Base-by-base conservation (phyloP, 139 green algal species). In the Auxenochlorella protothecoides region DNA sequence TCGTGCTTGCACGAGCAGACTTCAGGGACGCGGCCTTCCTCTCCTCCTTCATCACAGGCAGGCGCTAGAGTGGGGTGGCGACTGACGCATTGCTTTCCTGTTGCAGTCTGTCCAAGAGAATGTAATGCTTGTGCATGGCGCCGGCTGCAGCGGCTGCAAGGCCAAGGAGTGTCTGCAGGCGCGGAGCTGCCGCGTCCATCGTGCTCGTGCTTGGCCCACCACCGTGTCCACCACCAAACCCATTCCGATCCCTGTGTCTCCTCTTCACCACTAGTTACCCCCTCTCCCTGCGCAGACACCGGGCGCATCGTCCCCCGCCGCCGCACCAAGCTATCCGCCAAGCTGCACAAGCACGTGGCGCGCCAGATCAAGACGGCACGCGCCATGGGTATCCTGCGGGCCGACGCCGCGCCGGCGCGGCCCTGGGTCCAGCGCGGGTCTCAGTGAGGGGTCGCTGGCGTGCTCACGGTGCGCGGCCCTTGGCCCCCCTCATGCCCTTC, bases 1-100 rank as follows among this genome's bases (percentile, higher is more conserved):
- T 65, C 75, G 10, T 4, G 3, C 7, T 7, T n/a, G 12, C 13
- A 71, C 44, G 52, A 4, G 78, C 75, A 14, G 78, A 83, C 67
- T 83, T 75, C 69, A 67, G 78, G n/a, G 81, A 83, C 27, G 16
- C 62, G 51, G n/a, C 27, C 9, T 70, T 83, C 70, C 70, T 83
- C 52, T 27, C 77, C 27, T 16, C 66, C 54, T 78, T 74, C 65
- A 51, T 78, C 52, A 76, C 55, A 11, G 27, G 27, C 27, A 44
- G 27, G 27, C 27, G 27, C 27, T 44, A 44, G 27, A 44, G 27
- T 44, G 27, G 27, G 27, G 27, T 44, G 27, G 27, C 27, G 27
- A 44, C 27, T 44, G 27, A 44, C 27, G 27, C 27, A 44, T 44
- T 44, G 27, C 27, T 44, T 44, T 44, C 27, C 27, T 44, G 27